Conservation (phyloP, 1,139 yeast species). For the Yarrowia galli region DNA sequence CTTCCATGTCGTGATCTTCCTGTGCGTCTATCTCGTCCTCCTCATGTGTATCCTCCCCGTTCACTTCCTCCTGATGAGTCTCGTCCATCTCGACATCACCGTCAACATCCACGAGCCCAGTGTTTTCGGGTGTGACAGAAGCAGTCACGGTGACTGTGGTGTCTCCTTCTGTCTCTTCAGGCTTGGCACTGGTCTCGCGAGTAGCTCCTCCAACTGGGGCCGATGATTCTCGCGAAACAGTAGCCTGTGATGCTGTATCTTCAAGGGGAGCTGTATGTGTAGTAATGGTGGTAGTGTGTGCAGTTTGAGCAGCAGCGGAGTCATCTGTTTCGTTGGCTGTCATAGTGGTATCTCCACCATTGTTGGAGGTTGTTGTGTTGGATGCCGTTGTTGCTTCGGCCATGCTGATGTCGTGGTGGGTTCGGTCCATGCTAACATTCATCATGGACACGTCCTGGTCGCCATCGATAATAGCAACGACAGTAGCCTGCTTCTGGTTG, state of each 20-base stretch:
- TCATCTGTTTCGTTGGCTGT: neutral
- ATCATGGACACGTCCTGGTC: constrained; percentile 18
- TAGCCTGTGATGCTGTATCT: neutral
- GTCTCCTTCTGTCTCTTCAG: constrained; percentile 5
- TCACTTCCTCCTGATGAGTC: constrained; percentile 25
- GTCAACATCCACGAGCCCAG: neutral
- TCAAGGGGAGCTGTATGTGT: neutral
- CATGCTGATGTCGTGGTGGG: constrained; percentile 11
- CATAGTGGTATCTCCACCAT: constrained; percentile 3
- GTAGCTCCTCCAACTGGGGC: neutral
- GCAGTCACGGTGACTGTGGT: constrained; percentile 11
- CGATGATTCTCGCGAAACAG: constrained; percentile 14
- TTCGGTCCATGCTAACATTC: constrained; percentile 12
- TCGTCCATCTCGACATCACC: constrained; percentile 1
- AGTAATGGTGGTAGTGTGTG: neutral
- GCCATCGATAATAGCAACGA: neutral
- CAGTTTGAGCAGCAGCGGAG: neutral
- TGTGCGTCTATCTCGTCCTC: constrained; percentile 6
- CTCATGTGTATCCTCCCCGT: neutral
- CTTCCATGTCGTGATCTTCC: neutral
- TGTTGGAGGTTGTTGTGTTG: too few relatives aligned
- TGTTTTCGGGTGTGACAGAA: constrained; percentile 5
- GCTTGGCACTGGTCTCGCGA: neutral
- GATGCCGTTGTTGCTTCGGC: neutral
- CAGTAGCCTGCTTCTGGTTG: neutral